Evolutionary conservation across 208 protist species (phyloP).

Genomic region (Lotmaria passim): DNA sequence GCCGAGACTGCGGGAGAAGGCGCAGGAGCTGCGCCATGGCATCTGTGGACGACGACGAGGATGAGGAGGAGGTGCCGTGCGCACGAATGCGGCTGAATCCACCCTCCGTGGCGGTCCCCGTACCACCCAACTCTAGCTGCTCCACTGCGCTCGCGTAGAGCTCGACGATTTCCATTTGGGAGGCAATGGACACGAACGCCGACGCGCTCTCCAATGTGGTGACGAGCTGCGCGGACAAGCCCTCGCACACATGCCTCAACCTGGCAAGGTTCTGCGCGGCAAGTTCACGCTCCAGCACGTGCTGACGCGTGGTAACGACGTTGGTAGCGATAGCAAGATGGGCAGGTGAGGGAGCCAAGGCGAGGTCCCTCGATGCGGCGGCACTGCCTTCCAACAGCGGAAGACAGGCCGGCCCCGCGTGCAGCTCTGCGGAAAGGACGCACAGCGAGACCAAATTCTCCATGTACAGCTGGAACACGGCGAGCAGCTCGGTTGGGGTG

Average conservation of each 20-base stretch:
- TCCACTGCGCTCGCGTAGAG: slow-evolving; percentile 48
- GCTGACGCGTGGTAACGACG: slow-evolving; percentile 5
- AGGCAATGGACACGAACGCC: slow-evolving; percentile 58
- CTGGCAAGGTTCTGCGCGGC: slow-evolving; percentile 52
- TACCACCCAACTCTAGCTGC: slow-evolving; percentile 27
- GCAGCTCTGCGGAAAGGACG: slow-evolving; percentile 32
- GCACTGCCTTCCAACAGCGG: neutral
- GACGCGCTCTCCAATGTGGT: slow-evolving; percentile 58
- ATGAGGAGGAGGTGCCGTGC: too few species aligned
- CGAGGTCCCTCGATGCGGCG: neutral
- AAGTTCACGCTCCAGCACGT: slow-evolving; percentile 32
- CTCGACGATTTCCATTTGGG: slow-evolving; percentile 67
- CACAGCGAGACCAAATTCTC: slow-evolving; percentile 48
- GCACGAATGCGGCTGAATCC: neutral
- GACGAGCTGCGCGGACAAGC: slow-evolving; percentile 67
- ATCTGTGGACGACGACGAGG: neutral
- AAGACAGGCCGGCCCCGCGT: slow-evolving; percentile 1
- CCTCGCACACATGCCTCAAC: slow-evolving; percentile 51
- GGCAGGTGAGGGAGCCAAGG: neutral
- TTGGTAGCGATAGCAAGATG: neutral
- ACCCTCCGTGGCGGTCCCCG: neutral
- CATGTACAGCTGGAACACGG: slow-evolving; percentile 75
- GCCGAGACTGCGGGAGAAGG: slow-evolving; percentile 45
- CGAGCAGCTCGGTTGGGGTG: slow-evolving; percentile 74
- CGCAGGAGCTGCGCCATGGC: slow-evolving; percentile 24